Evolutionary conservation across 2,329 filamentous ascomycete species (phyloP).

Genomic region (Ophiostoma triangulosporum): DNA sequence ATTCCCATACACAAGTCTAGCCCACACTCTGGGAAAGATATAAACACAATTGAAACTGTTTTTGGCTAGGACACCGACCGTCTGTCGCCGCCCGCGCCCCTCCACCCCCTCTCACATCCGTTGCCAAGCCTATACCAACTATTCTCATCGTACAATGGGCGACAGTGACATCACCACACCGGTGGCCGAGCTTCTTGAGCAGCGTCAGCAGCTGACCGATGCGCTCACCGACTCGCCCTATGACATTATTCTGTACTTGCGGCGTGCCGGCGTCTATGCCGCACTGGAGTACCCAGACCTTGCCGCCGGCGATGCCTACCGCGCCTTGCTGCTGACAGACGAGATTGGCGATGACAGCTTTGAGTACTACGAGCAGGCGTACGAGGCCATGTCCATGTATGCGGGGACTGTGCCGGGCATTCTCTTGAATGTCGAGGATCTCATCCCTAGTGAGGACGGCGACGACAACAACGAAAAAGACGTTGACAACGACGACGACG

Average conservation of each 20-base stretch:
- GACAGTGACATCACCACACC: no score
- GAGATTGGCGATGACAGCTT: slow-evolving; percentile 65
- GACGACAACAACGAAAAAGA: not conserved
- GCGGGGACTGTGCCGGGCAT: slow-evolving; percentile 28
- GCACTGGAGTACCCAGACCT: slow-evolving; percentile 78
- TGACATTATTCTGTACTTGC: slow-evolving; percentile 50
- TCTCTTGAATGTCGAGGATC: slow-evolving; percentile 19
- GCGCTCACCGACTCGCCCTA: slow-evolving; percentile 39
- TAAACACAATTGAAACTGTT: not conserved
- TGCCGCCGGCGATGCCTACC: slow-evolving; percentile 79
- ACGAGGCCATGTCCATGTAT: slow-evolving; percentile 35
- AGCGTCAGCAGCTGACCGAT: slow-evolving; percentile 44
- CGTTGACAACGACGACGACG: not conserved
- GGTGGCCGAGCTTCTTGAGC: slow-evolving; percentile 33
- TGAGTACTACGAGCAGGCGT: slow-evolving; percentile 64
- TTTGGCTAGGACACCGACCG: not conserved
- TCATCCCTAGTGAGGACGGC: not conserved
- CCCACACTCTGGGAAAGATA: not conserved
- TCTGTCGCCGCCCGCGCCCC: not conserved
- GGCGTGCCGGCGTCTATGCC: slow-evolving; percentile 58
- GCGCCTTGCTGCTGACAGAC: slow-evolving; percentile 74
- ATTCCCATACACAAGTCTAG: not conserved
- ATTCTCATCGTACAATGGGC: not conserved
- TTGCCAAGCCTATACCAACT: not conserved
- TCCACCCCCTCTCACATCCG: not conserved